Evolutionary conservation across 805 yeast species (phyloP).

Genomic region (Zygotorulaspora danielsina): DNA sequence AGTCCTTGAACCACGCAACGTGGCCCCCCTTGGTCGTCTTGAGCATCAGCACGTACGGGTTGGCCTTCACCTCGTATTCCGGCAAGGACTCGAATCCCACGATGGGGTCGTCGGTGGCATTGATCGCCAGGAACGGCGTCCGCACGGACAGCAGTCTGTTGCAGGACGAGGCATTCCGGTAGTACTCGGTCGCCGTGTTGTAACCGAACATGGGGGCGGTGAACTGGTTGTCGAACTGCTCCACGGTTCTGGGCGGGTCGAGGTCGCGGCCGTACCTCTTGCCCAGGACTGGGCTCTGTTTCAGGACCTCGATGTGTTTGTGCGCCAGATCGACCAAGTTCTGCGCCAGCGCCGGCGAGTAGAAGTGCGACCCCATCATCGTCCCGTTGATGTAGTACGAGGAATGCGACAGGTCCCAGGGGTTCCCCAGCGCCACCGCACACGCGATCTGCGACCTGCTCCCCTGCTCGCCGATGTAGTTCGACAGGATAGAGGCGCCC

Average conservation of each 20-base stretch:
- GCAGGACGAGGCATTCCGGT: conserved; percentile 56
- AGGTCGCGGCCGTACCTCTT: conserved; percentile 26
- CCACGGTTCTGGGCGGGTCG: conserved; percentile 34
- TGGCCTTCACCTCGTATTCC: conserved; percentile 42
- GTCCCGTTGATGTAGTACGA: conserved; percentile 42
- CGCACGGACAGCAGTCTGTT: conserved; percentile 47
- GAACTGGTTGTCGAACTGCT: conserved; percentile 58
- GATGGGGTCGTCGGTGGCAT: conserved; percentile 72
- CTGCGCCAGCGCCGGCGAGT: conserved; percentile 49
- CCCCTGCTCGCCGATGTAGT: conserved; percentile 66
- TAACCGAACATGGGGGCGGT: conserved; percentile 68
- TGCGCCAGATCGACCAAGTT: conserved; percentile 43
- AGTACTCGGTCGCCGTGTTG: conserved; percentile 60
- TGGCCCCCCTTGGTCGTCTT: conserved; percentile 75
- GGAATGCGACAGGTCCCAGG: conserved; percentile 67
- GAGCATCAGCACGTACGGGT: conserved; percentile 57
- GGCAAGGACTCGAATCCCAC: conserved; percentile 55
- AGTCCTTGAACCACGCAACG: conserved; percentile 63
- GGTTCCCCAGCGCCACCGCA: conserved; percentile 59
- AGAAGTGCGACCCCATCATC: conserved; percentile 43
- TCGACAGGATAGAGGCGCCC: conserved; percentile 69
- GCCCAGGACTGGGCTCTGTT: conserved; percentile 26
- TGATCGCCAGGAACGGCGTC: conserved; percentile 61
- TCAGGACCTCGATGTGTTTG: conserved; percentile 40
- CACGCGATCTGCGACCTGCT: conserved; percentile 44